phyloP scores from a whole-genome alignment of 345 rosid species.

The Salix arbutifolia region DNA sequence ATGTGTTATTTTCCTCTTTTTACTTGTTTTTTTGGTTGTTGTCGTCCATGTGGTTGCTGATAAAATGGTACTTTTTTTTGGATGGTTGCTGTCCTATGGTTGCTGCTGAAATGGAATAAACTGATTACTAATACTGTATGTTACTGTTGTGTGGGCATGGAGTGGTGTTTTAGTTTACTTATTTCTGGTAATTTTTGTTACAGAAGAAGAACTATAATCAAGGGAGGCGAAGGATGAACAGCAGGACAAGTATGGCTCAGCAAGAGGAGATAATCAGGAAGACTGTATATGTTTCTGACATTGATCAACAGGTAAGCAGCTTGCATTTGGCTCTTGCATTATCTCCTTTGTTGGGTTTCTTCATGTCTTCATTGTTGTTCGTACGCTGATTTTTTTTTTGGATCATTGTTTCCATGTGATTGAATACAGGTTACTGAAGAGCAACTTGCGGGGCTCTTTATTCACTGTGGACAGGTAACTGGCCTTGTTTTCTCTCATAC shows the following conservation, averaged over 20 bases:
- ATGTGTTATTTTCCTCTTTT: slow-evolving; percentile 7
- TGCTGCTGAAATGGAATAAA: not conserved
- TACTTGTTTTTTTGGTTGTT: not conserved
- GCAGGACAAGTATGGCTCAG: slow-evolving; percentile 82
- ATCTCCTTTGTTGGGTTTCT: not conserved
- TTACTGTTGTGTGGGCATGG: not conserved
- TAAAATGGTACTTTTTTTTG: not conserved
- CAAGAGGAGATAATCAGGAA: slow-evolving; percentile 80
- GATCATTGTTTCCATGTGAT: slow-evolving; percentile 7
- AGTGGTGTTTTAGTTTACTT: not conserved
- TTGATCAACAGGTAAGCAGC: slow-evolving; percentile 59
- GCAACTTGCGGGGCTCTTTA: slow-evolving; percentile 86
- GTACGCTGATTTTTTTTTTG: slow-evolving; percentile 1
- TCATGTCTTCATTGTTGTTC: slow-evolving; percentile 1
- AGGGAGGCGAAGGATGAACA: slow-evolving; percentile 74
- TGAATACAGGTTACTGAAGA: slow-evolving; percentile 74
- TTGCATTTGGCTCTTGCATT: not conserved
- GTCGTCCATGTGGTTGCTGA: not conserved
- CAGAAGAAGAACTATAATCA: slow-evolving; percentile 77
- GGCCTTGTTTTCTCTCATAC: slow-evolving; percentile 2
- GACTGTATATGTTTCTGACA: slow-evolving; percentile 82
- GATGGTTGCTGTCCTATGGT: not conserved
- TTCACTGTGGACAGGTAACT: slow-evolving; percentile 68
- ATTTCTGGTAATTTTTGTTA: slow-evolving; percentile 8
- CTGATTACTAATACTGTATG: not conserved